Conservation (phyloP, 2,329 filamentous ascomycete species). For the Pezicula carpinea region DNA sequence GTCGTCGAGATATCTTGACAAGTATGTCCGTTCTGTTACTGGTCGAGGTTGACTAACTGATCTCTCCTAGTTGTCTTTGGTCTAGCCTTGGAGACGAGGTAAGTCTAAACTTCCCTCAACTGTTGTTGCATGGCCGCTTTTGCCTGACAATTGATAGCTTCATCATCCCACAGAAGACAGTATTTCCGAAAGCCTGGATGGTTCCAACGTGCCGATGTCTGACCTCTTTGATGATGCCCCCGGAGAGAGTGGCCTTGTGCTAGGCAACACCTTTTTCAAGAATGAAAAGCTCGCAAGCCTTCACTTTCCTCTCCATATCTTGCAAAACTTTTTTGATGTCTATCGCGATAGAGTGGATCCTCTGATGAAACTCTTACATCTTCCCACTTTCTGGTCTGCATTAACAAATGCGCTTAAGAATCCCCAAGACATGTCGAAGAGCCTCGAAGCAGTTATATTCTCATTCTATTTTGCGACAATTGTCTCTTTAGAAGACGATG, state of each 20-base stretch:
- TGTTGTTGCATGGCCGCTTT: neutral
- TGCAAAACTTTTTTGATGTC: constrained; percentile 55
- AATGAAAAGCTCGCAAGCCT: constrained; percentile 2
- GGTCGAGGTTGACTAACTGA: constrained; percentile 2
- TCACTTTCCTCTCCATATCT: constrained; percentile 3
- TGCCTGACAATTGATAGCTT: constrained; percentile 10
- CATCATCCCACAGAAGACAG: constrained; percentile 16
- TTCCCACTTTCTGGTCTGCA: constrained; percentile 39
- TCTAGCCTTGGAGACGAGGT: constrained; percentile 28
- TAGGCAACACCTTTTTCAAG: neutral
- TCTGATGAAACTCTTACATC: constrained; percentile 61
- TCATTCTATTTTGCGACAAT: constrained; percentile 7
- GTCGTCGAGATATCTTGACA: constrained; percentile 22
- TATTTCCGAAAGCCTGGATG: constrained; percentile 8
- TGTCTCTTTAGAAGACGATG: constrained; percentile 4
- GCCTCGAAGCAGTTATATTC: constrained; percentile 9
- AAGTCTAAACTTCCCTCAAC: constrained; percentile 4
- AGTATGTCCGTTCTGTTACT: constrained; percentile 8
- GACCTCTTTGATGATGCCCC: constrained; percentile 1
- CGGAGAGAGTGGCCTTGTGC: constrained; percentile 12
- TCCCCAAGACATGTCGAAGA: constrained; percentile 7
- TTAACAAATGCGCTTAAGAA: constrained; percentile 1
- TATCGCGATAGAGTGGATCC: constrained; percentile 66
- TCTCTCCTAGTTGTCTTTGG: constrained; percentile 21
- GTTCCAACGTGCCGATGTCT: neutral